These are phyloP conservation scores for Atkinsonella hypoxylon DNA, from an alignment of 2,329 filamentous ascomycete genomes.

Conservation along the genomic window DNA sequence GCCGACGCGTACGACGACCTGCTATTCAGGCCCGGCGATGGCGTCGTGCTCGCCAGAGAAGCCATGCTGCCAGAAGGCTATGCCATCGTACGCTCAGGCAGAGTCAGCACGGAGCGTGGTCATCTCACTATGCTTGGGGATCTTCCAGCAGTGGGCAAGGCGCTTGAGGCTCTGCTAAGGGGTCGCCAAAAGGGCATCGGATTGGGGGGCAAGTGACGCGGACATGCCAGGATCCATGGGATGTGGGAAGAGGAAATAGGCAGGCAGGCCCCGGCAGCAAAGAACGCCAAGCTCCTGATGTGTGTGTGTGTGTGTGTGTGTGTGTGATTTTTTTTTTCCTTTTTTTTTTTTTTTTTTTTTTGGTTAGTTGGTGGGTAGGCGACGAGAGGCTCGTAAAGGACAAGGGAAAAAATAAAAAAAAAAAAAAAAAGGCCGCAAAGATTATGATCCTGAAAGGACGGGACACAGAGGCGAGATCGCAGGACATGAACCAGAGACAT, in stretches of 20 bases:
- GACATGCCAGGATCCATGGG: background rate
- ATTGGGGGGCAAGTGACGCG: constrained; percentile 29
- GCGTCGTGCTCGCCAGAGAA: constrained; percentile 74
- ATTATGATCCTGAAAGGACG: background rate
- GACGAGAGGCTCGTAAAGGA: too few species aligned
- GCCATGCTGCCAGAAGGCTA: constrained; percentile 80
- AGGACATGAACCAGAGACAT: too few species aligned
- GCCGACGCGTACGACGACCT: constrained; percentile 77
- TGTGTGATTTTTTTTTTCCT: too few species aligned
- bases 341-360: too few species aligned
- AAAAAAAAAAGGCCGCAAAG: background rate
- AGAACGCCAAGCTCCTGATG: background rate
- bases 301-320: too few species aligned
- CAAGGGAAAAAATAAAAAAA: too few species aligned
- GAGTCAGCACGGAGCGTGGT: constrained; percentile 70
- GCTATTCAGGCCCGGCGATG: constrained; percentile 77
- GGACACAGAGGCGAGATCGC: too few species aligned
- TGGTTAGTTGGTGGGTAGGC: too few species aligned
- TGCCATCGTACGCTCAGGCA: constrained; percentile 56
- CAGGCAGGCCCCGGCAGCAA: background rate
- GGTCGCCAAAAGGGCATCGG: constrained; percentile 66
- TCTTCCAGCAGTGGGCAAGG: constrained; percentile 65
- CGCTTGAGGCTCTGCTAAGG: constrained; percentile 53
- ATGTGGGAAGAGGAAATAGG: background rate
- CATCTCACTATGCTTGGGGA: constrained; percentile 84